A percentile compares a stretch with the other conserved stretches of the same genome.
Evolutionary conservation across 441 rosid species (phyloP).

Genomic region (Pelargonium myrrhifolium): DNA sequence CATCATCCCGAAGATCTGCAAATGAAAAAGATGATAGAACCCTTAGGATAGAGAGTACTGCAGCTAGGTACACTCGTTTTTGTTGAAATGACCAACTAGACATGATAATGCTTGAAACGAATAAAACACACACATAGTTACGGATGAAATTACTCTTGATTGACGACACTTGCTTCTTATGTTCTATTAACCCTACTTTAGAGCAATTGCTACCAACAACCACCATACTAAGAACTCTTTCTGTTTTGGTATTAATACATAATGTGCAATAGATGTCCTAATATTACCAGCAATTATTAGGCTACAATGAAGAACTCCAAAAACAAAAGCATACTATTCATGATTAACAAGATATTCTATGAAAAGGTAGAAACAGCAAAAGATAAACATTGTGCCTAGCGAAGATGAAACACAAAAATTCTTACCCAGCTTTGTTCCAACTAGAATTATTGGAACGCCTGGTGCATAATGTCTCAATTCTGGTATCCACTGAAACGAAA

Average conservation of each 20-base stretch:
- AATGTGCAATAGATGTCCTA: not conserved
- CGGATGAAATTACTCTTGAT: not conserved
- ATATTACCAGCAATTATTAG: not conserved
- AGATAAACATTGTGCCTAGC: not conserved
- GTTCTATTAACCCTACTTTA: not conserved
- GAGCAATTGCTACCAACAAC: not conserved
- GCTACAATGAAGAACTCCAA: too few species aligned
- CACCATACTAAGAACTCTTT: not conserved
- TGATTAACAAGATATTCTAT: not conserved
- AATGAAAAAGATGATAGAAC: not conserved
- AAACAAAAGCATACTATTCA: not conserved
- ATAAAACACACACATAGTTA: too few species aligned
- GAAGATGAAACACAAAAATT: not conserved
- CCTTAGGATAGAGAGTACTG: too few species aligned
- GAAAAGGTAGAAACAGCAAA: not conserved
- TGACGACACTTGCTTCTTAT: not conserved
- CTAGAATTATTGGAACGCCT: conserved; percentile 74
- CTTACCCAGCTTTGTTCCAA: conserved; percentile 73
- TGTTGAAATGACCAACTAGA: too few species aligned
- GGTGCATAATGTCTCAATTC: conserved; percentile 76
- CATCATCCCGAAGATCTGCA: conserved; percentile 72
- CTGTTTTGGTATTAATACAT: not conserved
- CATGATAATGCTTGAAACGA: too few species aligned
- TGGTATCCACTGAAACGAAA: conserved; percentile 63
- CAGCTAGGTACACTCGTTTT: too few species aligned